Percentiles rank a stretch among this genome's conserved stretches.
Evolutionary conservation across 148 eudicot genomes (phyloP).

Genomic region (Camellia japonica): DNA sequence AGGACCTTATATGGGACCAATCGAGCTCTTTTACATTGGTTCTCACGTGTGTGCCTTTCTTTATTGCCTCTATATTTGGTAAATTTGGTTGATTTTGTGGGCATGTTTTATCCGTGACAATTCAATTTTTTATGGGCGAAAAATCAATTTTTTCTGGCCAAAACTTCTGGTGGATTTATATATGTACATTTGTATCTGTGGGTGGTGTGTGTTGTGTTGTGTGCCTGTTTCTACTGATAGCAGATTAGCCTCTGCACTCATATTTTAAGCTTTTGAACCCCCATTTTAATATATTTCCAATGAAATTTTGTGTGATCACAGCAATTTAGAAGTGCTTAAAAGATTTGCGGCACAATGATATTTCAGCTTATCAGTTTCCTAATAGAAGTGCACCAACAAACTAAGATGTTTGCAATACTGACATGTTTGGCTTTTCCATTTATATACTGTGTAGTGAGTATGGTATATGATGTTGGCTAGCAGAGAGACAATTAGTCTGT

Average conservation of each 20-base stretch:
- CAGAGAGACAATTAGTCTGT: not conserved
- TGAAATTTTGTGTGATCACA: not conserved
- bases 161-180: not conserved
- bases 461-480: not conserved
- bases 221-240: not conserved
- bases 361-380: not conserved
- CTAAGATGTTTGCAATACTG: conserved; percentile 1
- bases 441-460: too few species aligned
- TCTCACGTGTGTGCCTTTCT: not conserved
- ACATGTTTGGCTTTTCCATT: not conserved
- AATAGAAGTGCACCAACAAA: not conserved
- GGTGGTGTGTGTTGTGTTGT: not conserved
- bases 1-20: not conserved
- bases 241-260: not conserved
- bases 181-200: too few species aligned
- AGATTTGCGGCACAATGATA: not conserved
- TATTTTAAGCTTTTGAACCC: conserved; percentile 4
- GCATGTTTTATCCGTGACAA: not conserved
- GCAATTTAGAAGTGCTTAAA: not conserved
- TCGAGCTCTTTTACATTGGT: not conserved
- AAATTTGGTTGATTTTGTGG: not conserved
- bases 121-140: too few species aligned
- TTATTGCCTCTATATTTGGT: not conserved
- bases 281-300: not conserved
- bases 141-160: too few species aligned